These are phyloP conservation scores for Lentinus polychrous DNA, from an alignment of 1,284 basidiomycete species.

Conservation along the genomic window DNA sequence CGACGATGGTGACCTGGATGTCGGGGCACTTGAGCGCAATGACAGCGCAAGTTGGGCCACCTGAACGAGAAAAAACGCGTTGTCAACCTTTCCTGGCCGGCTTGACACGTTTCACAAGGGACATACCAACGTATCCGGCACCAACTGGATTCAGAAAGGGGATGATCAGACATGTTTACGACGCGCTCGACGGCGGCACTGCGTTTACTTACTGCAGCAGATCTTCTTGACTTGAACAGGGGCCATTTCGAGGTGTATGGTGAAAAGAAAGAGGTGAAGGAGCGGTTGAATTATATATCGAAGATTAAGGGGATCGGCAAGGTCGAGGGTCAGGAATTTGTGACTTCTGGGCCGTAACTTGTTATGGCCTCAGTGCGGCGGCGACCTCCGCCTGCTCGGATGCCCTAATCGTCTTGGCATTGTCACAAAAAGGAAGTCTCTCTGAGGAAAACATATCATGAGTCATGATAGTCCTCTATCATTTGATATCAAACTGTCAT, in stretches of 20 bases:
- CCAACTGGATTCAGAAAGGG: conserved; percentile 53
- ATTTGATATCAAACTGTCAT: no score
- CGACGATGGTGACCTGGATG: conserved; percentile 94
- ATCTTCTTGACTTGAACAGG: conserved; percentile 76
- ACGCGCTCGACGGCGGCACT: conserved; percentile 12
- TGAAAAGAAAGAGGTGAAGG: conserved; percentile 10
- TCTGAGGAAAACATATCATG: no score
- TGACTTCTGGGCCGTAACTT: neutral
- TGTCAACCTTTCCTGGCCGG: conserved; percentile 1
- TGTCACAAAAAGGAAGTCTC: no score
- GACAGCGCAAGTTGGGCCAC: conserved; percentile 91
- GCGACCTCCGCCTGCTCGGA: conserved; percentile 1
- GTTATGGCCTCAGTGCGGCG: neutral
- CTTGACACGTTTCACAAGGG: conserved; percentile 4
- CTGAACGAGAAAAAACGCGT: conserved; percentile 30
- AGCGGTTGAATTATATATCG: no score
- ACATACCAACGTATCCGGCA: conserved; percentile 92
- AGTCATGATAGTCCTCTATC: no score
- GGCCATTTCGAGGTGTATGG: conserved; percentile 36
- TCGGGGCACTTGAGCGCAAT: conserved; percentile 94
- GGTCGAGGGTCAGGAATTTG: no score
- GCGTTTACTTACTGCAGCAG: conserved; percentile 76
- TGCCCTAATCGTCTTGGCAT: no score
- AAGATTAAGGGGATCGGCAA: no score
- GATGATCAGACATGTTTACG: conserved; percentile 2